Percentiles rank a stretch among this genome's conserved stretches.
phyloP scores from a whole-genome alignment of 805 yeast genomes.

The Dipodascopsis uninucleata region DNA sequence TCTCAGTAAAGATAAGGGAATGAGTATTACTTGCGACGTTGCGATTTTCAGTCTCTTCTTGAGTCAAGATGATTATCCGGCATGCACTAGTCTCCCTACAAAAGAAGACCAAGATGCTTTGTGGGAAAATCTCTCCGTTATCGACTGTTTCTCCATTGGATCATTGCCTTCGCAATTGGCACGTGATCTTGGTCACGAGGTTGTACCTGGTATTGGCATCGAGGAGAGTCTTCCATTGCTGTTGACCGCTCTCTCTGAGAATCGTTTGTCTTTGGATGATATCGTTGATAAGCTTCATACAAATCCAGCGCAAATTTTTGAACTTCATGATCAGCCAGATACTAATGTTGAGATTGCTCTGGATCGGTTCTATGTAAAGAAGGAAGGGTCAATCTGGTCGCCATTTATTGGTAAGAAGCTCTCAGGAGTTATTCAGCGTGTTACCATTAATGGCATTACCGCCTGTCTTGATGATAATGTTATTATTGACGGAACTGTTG shows the following conservation, averaged over 20 bases:
- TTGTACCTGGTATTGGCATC: conserved; percentile 71
- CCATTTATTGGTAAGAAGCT: conserved; percentile 53
- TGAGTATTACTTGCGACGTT: conserved; percentile 87
- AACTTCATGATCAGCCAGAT: conserved; percentile 68
- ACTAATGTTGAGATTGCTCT: conserved; percentile 77
- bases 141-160: conserved; percentile 89
- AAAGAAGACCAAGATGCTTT: conserved; percentile 74
- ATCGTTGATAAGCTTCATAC: conserved; percentile 70
- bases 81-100: conserved; percentile 71
- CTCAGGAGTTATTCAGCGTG: conserved; percentile 86
- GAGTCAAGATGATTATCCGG: conserved; percentile 61
- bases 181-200: conserved; percentile 55
- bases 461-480: conserved; percentile 80
- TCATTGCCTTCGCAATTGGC: conserved; percentile 71
- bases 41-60: conserved; percentile 74
- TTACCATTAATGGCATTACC: conserved; percentile 70
- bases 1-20: conserved; percentile 78
- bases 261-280: conserved; percentile 67
- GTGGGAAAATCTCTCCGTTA: conserved; percentile 67
- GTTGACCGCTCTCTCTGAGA: conserved; percentile 71
- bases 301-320: conserved; percentile 78
- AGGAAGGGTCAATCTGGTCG: conserved; percentile 43
- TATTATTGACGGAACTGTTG: conserved; percentile 56
- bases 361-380: conserved; percentile 52
- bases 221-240: conserved; percentile 78